Percentiles rank a stretch among this genome's conserved stretches.
These are phyloP conservation scores for Alternaria arborescens DNA, from an alignment of 2,329 filamentous ascomycete genomes.

Conservation along the genomic window DNA sequence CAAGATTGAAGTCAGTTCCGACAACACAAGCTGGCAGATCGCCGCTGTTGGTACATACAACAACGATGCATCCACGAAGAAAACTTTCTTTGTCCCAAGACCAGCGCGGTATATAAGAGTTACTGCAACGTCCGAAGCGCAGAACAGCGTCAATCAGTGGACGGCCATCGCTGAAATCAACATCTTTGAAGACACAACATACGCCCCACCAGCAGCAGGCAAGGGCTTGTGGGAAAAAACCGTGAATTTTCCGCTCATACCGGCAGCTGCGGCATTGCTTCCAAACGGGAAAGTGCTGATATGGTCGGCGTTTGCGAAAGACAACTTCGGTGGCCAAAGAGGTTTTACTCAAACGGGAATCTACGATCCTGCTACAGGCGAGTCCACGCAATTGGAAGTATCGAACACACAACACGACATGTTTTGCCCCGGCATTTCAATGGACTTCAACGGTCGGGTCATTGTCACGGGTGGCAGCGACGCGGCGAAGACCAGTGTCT, in stretches of 20 bases:
- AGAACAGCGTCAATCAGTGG: slow-evolving; percentile 27
- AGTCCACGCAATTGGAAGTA: slow-evolving; percentile 37
- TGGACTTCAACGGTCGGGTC: slow-evolving; percentile 59
- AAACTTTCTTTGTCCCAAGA: slow-evolving; percentile 31
- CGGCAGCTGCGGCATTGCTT: slow-evolving; percentile 35
- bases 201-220: slow-evolving; percentile 23
- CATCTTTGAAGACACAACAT: slow-evolving; percentile 32
- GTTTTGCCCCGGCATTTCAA: slow-evolving; percentile 65
- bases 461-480: slow-evolving; percentile 65
- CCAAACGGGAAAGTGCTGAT: slow-evolving; percentile 36
- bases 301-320: slow-evolving; percentile 32
- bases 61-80: slow-evolving; percentile 36
- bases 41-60: slow-evolving; percentile 37
- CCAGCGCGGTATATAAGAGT: slow-evolving; percentile 35
- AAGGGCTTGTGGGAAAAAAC: slow-evolving; percentile 39
- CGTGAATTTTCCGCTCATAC: slow-evolving; percentile 40
- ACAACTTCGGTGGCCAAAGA: slow-evolving; percentile 28
- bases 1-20: slow-evolving; percentile 41
- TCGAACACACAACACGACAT: slow-evolving; percentile 61
- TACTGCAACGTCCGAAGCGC: slow-evolving; percentile 37
- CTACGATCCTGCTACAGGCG: slow-evolving; percentile 40
- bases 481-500: slow-evolving; percentile 57
- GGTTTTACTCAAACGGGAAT: slow-evolving; percentile 45
- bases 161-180: slow-evolving; percentile 38
- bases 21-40: slow-evolving; percentile 38